Percentiles rank a stretch among this genome's conserved stretches.
phyloP scores from a whole-genome alignment of 257 asterid genomes.

The Solanum appendiculatum region DNA sequence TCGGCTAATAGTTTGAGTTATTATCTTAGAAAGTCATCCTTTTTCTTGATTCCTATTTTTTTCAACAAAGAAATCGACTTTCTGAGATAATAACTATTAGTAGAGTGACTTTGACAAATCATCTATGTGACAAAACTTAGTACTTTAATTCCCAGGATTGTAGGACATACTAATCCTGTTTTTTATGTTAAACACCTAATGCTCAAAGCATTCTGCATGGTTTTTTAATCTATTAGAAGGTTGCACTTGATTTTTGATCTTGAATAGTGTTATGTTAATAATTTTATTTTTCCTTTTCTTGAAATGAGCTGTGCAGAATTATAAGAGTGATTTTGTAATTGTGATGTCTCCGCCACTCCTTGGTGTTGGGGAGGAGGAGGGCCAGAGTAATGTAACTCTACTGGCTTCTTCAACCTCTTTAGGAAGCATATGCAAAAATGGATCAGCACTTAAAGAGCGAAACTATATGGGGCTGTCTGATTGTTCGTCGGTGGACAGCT shows the following conservation, averaged over 20 bases:
- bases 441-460: constrained; percentile 36
- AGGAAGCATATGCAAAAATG: constrained; percentile 35
- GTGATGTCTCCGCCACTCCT: constrained; percentile 52
- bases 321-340: constrained; percentile 11
- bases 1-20: not conserved
- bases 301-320: constrained; percentile 8
- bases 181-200: not conserved
- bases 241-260: not conserved
- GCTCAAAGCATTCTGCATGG: not conserved
- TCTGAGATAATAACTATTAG: not conserved
- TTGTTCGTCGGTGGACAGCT: constrained; percentile 64
- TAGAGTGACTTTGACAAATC: not conserved
- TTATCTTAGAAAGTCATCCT: not conserved
- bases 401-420: constrained; percentile 39
- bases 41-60: not conserved
- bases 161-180: not conserved
- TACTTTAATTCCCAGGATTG: not conserved
- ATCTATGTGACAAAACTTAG: not conserved
- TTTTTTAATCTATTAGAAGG: not conserved
- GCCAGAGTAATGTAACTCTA: constrained; percentile 35
- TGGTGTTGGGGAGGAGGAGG: constrained; percentile 36
- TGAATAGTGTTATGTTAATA: not conserved
- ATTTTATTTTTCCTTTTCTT: not conserved
- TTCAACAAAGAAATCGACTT: not conserved
- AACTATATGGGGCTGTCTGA: constrained; percentile 67